Percentiles rank a stretch among this genome's conserved stretches.
These are phyloP conservation scores for Aureobasidium pullulans DNA, from an alignment of 2,329 filamentous ascomycete species.

Conservation along the genomic window DNA sequence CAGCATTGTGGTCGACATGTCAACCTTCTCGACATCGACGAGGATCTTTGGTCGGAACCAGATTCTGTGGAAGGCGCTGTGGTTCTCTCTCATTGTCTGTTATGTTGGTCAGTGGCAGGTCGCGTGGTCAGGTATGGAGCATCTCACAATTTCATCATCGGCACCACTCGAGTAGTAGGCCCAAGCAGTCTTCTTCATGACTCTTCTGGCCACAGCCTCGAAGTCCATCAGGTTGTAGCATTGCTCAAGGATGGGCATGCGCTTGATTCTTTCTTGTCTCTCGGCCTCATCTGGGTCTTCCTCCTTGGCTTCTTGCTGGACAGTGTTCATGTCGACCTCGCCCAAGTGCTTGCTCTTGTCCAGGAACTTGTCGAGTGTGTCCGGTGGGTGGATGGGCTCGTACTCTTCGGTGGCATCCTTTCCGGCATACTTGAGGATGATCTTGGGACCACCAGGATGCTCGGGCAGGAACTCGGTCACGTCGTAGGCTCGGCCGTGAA, in stretches of 20 bases:
- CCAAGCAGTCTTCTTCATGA: conserved; percentile 97
- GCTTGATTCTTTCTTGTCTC: conserved; percentile 57
- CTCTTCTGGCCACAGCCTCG: conserved; percentile 77
- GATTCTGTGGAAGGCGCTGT: conserved; percentile 91
- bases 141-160: conserved; percentile 72
- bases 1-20: conserved; percentile 88
- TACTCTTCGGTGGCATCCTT: conserved; percentile 91
- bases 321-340: conserved; percentile 79
- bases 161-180: conserved; percentile 95
- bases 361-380: conserved; percentile 77
- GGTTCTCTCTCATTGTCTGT: conserved; percentile 90
- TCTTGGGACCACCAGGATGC: conserved; percentile 81
- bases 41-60: conserved; percentile 91
- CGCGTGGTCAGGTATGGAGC: neutral
- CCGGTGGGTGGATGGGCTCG: conserved; percentile 81
- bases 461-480: conserved; percentile 85
- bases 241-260: conserved; percentile 73
- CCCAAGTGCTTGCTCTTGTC: conserved; percentile 80
- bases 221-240: conserved; percentile 96
- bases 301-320: conserved; percentile 58
- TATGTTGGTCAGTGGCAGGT: conserved; percentile 17
- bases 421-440: conserved; percentile 94
- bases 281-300: conserved; percentile 64
- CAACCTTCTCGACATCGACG: conserved; percentile 80
- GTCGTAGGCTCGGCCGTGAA: conserved; percentile 76